Evolutionary conservation across 2,329 filamentous ascomycete species (phyloP).

Genomic region (Colletotrichum spinosum): DNA sequence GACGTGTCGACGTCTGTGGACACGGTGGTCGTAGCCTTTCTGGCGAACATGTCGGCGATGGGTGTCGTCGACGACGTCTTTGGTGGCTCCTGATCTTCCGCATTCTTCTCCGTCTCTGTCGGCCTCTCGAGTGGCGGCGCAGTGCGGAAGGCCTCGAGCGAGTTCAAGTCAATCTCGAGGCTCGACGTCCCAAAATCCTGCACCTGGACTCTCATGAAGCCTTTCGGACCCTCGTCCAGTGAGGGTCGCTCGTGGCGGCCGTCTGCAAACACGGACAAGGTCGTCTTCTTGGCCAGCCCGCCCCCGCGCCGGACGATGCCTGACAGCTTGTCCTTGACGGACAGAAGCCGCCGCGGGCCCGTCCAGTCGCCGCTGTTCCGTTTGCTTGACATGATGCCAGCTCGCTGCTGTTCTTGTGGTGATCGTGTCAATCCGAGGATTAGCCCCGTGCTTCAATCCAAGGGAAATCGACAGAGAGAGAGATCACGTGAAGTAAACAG

Average conservation of each 20-base stretch:
- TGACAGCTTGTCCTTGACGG: slow-evolving; percentile 32
- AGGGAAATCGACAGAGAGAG: slow-evolving; percentile 9
- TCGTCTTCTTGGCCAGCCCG: slow-evolving; percentile 33
- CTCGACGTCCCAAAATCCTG: slow-evolving; percentile 27
- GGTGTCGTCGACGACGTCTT: slow-evolving; percentile 25
- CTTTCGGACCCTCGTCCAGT: slow-evolving; percentile 21
- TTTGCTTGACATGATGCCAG: slow-evolving; percentile 29
- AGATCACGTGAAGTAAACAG: slow-evolving; percentile 36
- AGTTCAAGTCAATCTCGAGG: slow-evolving; percentile 29
- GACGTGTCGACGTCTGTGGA: not conserved
- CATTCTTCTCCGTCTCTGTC: not conserved
- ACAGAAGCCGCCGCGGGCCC: slow-evolving; percentile 21
- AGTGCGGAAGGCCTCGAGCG: slow-evolving; percentile 30
- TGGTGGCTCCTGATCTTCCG: slow-evolving; percentile 5
- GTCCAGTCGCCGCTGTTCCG: slow-evolving; percentile 25
- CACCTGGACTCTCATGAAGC: slow-evolving; percentile 23
- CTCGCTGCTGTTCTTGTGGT: slow-evolving; percentile 13
- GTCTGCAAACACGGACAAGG: slow-evolving; percentile 23
- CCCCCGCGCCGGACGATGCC: slow-evolving; percentile 22
- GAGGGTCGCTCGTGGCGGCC: slow-evolving; percentile 16
- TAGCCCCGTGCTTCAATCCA: not conserved
- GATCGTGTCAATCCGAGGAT: slow-evolving; percentile 5
- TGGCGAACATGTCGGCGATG: slow-evolving; percentile 33
- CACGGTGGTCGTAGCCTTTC: not conserved
- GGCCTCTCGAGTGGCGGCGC: not conserved